These are phyloP conservation scores for Phaseolus coccineus DNA, from an alignment of 331 rosid species.

Conservation along the genomic window DNA sequence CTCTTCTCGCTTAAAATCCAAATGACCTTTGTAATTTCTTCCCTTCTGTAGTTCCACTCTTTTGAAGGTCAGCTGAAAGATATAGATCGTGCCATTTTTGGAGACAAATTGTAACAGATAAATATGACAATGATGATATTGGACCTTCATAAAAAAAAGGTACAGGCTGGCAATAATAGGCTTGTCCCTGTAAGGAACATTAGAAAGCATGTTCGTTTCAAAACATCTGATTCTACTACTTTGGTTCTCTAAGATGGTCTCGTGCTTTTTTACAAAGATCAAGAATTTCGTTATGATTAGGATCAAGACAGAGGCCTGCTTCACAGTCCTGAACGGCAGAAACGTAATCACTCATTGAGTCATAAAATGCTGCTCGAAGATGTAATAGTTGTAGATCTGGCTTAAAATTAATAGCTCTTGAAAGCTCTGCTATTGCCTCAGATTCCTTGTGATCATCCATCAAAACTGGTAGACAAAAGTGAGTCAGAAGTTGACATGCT, in stretches of 20 bases:
- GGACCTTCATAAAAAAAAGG: conserved; percentile 39
- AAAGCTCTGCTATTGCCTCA: conserved; percentile 85
- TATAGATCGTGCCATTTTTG: conserved; percentile 45
- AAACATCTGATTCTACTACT: conserved; percentile 48
- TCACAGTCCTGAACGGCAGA: conserved; percentile 76
- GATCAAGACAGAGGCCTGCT: conserved; percentile 94
- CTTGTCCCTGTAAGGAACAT: conserved; percentile 43
- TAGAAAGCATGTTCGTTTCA: conserved; percentile 23
- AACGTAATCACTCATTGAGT: conserved; percentile 65
- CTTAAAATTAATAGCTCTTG: conserved; percentile 78
- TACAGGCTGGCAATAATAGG: conserved; percentile 43
- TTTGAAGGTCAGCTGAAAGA: conserved; percentile 41
- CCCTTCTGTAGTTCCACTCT: conserved; percentile 39
- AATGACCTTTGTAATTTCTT: conserved; percentile 44
- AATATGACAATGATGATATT: conserved; percentile 39
- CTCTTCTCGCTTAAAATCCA: conserved; percentile 45
- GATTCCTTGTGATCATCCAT: conserved; percentile 94
- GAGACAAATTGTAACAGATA: conserved; percentile 35
- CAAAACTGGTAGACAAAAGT: conserved; percentile 64
- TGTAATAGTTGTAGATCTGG: conserved; percentile 82
- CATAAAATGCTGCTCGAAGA: conserved; percentile 93
- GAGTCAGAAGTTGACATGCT: conserved; percentile 47
- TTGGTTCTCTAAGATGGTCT: conserved; percentile 57
- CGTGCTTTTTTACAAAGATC: conserved; percentile 67
- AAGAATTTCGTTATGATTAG: conserved; percentile 64